Evolutionary conservation across 805 yeast species (phyloP), one percentile per base, ranked within the genome.

Genomic region (Cyberlindnera lachancei): DNA sequence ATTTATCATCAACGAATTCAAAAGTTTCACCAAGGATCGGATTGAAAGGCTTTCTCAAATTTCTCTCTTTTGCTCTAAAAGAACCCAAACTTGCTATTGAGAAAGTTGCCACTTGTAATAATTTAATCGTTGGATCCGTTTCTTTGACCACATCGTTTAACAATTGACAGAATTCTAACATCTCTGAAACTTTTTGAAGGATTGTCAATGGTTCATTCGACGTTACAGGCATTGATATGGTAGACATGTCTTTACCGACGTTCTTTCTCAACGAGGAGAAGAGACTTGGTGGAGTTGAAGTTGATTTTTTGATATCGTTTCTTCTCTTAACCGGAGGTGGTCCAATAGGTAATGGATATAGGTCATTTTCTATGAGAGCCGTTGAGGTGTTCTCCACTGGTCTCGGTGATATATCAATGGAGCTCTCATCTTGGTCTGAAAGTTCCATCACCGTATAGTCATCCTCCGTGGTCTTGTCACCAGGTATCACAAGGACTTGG

Each of bases 1-100:
- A 58, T 48, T 85, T 95, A 40, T 86, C 95, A 25, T 95, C 69
- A 2, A 86, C 92, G 26, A 85, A 63, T 56, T 92, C 98, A 55
- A 58, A 92, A 0, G 96, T 88, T 54, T 92, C 98, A 15, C 97
- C 96, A 14, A 92, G 61, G 31, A 92, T 64, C 8, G 98, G 97
- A 52, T 87, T 92, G 59, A 92, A 92, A 1, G 98, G 97, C 52
- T 92, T 92, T 42, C 98, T 69, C 24, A 72, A 55, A 33, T 79
- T 76, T 45, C 98, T 69, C 29, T 76, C 78, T 46, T 83, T 87
- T 22, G 73, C 72, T 37, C 96, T 64, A 46, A 75, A 68, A 9
- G 81, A 65, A 0, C 96, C 75, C 7, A 88, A 55, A 36, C 70
- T 72, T 17, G 88, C 75, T 4, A 84, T 70, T 0, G 95, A 94